Evolutionary conservation across 228 moss, liverwort and hornwort genomes (phyloP).

Genomic region (Sphagnum magellanicum): DNA sequence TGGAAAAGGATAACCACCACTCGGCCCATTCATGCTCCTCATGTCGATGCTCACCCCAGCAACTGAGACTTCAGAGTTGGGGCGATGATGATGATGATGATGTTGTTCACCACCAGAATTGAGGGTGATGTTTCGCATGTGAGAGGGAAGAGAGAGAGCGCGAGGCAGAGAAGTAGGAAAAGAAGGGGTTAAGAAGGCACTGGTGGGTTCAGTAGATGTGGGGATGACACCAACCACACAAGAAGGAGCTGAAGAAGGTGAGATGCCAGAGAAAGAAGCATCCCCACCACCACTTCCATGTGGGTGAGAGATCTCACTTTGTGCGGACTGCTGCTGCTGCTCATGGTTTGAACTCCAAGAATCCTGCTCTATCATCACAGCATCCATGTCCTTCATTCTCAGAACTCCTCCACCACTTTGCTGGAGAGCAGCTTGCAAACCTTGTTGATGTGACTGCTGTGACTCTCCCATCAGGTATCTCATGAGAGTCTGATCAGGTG

Average conservation of each 20-base stretch:
- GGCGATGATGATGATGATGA: background rate
- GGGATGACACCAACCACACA: background rate
- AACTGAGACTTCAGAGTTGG: background rate
- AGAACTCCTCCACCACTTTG: conserved; percentile 6
- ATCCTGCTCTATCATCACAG: conserved; percentile 27
- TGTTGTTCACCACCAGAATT: background rate
- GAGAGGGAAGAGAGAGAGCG: conserved; percentile 30
- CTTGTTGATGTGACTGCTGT: background rate
- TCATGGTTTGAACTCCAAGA: conserved; percentile 33
- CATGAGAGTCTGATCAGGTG: conserved; percentile 19
- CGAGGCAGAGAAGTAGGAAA: conserved; percentile 10
- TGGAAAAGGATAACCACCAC: conserved; percentile 2
- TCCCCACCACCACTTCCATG: conserved; percentile 4
- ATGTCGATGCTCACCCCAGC: background rate
- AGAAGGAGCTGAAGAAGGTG: conserved; percentile 6
- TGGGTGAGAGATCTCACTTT: conserved; percentile 7
- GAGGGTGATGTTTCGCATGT: conserved; percentile 16
- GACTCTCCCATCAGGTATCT: conserved; percentile 34
- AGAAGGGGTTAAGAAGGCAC: conserved; percentile 4
- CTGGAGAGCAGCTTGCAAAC: conserved; percentile 1
- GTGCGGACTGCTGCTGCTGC: background rate
- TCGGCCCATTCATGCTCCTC: conserved; percentile 5
- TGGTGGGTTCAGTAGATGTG: background rate
- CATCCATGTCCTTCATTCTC: conserved; percentile 7
- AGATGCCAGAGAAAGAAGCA: conserved; percentile 5